Conservation (phyloP, 2,329 filamentous ascomycete genomes). For the Colletotrichum graminicola region DNA sequence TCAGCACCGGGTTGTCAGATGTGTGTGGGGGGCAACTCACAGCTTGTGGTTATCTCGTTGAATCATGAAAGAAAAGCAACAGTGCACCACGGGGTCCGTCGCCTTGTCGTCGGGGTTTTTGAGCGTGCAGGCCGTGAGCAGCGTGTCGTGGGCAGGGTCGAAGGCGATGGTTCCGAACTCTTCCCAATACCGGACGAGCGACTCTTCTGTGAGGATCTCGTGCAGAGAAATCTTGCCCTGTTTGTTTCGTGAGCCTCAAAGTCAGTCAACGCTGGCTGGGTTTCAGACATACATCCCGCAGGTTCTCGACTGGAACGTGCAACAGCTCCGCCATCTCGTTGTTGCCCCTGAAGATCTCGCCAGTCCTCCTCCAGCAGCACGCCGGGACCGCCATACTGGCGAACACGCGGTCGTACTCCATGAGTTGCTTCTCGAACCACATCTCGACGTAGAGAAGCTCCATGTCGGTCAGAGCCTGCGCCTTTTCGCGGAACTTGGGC, state of each 20-base stretch:
- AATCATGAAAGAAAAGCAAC: constrained; percentile 98
- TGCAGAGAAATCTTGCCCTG: constrained; percentile 95
- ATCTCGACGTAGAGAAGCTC: constrained; percentile 96
- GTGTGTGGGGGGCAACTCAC: constrained; percentile 67
- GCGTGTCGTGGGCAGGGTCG: constrained; percentile 91
- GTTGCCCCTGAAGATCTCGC: constrained; percentile 97
- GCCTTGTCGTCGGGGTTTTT: constrained; percentile 82
- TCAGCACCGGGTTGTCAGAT: constrained; percentile 48
- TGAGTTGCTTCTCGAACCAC: constrained; percentile 97
- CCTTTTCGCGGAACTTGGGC: constrained; percentile 95
- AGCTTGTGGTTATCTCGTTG: constrained; percentile 95
- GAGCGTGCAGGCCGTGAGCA: constrained; percentile 91
- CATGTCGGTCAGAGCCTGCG: constrained; percentile 91
- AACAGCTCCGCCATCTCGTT: constrained; percentile 99
- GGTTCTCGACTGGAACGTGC: constrained; percentile 87
- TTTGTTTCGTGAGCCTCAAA: constrained; percentile 19
- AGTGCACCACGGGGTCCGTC: constrained; percentile 81
- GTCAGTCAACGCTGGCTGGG: neutral
- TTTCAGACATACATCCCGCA: constrained; percentile 82
- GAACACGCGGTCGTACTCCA: constrained; percentile 99
- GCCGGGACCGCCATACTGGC: constrained; percentile 99
- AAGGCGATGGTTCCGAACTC: constrained; percentile 99
- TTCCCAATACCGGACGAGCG: constrained; percentile 97
- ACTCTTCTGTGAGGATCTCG: constrained; percentile 95
- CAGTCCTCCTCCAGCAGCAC: constrained; percentile 96